phyloP scores from a whole-genome alignment of 78 protist genomes.

The slime mould (Dictyostelium discoideum) region DNA sequence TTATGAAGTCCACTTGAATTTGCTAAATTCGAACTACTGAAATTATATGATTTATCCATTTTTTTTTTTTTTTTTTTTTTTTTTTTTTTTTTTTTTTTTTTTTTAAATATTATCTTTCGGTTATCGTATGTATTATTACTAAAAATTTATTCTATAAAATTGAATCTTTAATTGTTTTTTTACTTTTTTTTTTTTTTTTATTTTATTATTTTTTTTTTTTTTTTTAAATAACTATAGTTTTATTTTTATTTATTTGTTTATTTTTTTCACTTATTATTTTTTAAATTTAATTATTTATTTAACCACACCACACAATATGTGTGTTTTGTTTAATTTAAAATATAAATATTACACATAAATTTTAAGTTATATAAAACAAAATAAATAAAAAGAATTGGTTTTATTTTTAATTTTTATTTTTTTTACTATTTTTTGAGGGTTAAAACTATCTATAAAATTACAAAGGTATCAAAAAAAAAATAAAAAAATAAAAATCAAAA shows the following conservation, averaged over 20 bases:
- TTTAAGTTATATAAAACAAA: background rate
- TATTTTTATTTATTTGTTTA: too few species aligned
- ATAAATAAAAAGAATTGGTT: background rate
- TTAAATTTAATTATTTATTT: too few species aligned
- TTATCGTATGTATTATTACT: background rate
- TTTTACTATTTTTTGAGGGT: background rate
- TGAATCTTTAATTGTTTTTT: too few species aligned
- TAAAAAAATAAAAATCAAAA: background rate
- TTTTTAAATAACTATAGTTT: background rate
- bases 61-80: too few species aligned
- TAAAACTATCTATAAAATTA: background rate
- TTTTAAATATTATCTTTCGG: background rate
- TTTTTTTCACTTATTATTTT: too few species aligned
- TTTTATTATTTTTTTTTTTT: too few species aligned
- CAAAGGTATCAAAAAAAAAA: background rate
- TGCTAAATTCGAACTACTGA: background rate
- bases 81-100: too few species aligned
- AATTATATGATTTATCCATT: background rate
- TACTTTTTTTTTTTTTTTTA: too few species aligned
- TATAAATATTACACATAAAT: background rate
- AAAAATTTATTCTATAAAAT: background rate
- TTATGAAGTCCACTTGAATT: conserved; percentile 1
- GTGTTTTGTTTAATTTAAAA: background rate
- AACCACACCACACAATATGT: background rate
- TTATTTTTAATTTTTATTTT: too few species aligned